phyloP scores from a whole-genome alignment of 352 stramenopile genomes.

The Pythium biforme region DNA sequence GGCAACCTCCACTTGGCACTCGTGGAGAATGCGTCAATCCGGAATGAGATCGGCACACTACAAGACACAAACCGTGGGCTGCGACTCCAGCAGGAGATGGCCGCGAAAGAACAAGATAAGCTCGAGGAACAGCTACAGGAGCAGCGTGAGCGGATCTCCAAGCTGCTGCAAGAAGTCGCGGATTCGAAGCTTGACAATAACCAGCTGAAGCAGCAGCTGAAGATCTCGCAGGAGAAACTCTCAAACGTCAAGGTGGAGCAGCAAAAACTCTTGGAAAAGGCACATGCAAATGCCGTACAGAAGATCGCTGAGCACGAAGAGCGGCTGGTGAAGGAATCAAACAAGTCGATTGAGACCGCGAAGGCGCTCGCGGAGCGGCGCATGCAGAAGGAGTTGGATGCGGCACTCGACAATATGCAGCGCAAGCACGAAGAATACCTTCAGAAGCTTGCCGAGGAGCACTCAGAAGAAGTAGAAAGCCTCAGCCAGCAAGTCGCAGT shows the following conservation, averaged over 20 bases:
- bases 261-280: slow-evolving; percentile 43
- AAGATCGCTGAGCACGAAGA: slow-evolving; percentile 64
- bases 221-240: slow-evolving; percentile 38
- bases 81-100: slow-evolving; percentile 29
- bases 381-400: slow-evolving; percentile 53
- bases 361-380: slow-evolving; percentile 54
- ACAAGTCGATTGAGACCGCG: slow-evolving; percentile 71
- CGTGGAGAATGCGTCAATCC: slow-evolving; percentile 74
- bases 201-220: slow-evolving; percentile 33
- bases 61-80: slow-evolving; percentile 56
- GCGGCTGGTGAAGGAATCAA: slow-evolving; percentile 69
- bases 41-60: slow-evolving; percentile 55
- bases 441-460: slow-evolving; percentile 77
- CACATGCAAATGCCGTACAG: slow-evolving; percentile 41
- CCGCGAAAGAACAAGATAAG: slow-evolving; percentile 31
- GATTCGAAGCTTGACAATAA: slow-evolving; percentile 37
- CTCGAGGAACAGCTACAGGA: slow-evolving; percentile 38
- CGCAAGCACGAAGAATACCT: slow-evolving; percentile 71
- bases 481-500: slow-evolving; percentile 78
- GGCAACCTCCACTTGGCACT: slow-evolving; percentile 64
- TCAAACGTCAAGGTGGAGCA: slow-evolving; percentile 39
- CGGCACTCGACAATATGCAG: slow-evolving; percentile 49
- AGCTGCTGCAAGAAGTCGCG: slow-evolving; percentile 43
- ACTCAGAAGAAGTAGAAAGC: slow-evolving; percentile 80
- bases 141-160: slow-evolving; percentile 37